Evolutionary conservation across 495 filamentous ascomycete species (phyloP).

Genomic region (Annulohypoxylon bovei): DNA sequence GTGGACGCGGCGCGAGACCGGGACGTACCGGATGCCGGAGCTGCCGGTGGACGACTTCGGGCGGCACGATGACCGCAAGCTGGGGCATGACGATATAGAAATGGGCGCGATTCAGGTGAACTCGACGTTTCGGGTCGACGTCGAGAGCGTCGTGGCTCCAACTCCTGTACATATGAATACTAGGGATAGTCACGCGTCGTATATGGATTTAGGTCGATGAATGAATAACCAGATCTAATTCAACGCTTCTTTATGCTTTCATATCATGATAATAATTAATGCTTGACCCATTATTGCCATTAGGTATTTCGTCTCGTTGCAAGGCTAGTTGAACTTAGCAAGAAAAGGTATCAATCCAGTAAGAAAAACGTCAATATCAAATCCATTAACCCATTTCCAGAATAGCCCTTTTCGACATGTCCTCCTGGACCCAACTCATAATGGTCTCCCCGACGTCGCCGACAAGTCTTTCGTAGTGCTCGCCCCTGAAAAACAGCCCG

Average conservation of each 20-base stretch:
- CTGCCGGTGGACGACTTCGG: conserved; percentile 2
- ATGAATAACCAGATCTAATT: background rate
- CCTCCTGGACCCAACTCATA: conserved; percentile 76
- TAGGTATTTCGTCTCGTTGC: conserved; percentile 10
- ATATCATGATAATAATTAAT: background rate
- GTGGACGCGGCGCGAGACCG: conserved; percentile 12
- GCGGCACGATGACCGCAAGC: background rate
- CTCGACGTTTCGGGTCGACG: background rate
- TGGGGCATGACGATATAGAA: background rate
- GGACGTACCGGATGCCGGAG: conserved; percentile 16
- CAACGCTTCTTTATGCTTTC: background rate
- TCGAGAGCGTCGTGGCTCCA: background rate
- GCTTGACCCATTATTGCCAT: background rate
- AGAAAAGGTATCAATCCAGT: background rate
- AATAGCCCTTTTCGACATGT: conserved; percentile 50
- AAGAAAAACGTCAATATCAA: background rate
- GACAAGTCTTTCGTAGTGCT: conserved; percentile 78
- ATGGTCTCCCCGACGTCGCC: conserved; percentile 76
- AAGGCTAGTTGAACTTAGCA: background rate
- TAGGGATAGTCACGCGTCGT: background rate
- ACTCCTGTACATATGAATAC: conserved; percentile 5
- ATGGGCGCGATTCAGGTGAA: conserved; percentile 5
- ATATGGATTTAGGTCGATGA: conserved; percentile 22
- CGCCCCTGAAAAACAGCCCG: conserved; percentile 76
- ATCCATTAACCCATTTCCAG: conserved; percentile 34